A percentile compares a stretch with the other conserved stretches of the same genome.
Evolutionary conservation across 371 early-diverging fungal genomes (phyloP).

Genomic region (Zopfochytrium polystomum): DNA sequence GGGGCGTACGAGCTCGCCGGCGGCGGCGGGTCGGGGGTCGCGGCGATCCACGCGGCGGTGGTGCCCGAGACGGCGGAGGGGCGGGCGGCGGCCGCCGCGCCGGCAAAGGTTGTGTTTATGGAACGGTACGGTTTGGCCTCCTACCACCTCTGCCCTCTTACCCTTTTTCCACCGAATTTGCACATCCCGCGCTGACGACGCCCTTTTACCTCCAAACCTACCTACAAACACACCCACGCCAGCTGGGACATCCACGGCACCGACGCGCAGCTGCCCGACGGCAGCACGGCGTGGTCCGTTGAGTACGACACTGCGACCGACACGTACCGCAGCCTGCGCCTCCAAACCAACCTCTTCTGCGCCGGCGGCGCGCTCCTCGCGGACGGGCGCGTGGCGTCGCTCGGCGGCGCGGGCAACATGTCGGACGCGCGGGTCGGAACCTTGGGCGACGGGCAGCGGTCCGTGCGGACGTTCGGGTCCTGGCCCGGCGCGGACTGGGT

Average conservation of each 20-base stretch:
- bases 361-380: constrained; percentile 4
- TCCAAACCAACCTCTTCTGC: constrained; percentile 15
- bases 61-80: constrained; percentile 2
- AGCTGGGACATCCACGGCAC: constrained; percentile 16
- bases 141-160: background rate
- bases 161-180: too few relatives aligned
- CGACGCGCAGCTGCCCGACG: constrained; percentile 1
- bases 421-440: background rate
- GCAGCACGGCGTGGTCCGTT: constrained; percentile 4
- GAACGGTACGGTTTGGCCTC: constrained; percentile 4
- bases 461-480: background rate
- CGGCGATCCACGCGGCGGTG: constrained; percentile 7
- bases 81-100: too few relatives aligned
- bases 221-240: too few relatives aligned
- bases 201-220: too few relatives aligned
- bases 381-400: constrained; percentile 8
- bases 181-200: too few relatives aligned
- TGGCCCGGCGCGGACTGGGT: background rate
- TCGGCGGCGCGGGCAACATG: constrained; percentile 14
- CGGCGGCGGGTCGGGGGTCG: constrained; percentile 13
- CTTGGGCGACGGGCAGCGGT: background rate
- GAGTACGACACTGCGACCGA: constrained; percentile 21
- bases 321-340: constrained; percentile 7
- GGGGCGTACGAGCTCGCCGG: constrained; percentile 1
- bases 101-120: constrained; percentile 15